phyloP scores from a whole-genome alignment of 106 monocot species.

The Gastrodia elata region DNA sequence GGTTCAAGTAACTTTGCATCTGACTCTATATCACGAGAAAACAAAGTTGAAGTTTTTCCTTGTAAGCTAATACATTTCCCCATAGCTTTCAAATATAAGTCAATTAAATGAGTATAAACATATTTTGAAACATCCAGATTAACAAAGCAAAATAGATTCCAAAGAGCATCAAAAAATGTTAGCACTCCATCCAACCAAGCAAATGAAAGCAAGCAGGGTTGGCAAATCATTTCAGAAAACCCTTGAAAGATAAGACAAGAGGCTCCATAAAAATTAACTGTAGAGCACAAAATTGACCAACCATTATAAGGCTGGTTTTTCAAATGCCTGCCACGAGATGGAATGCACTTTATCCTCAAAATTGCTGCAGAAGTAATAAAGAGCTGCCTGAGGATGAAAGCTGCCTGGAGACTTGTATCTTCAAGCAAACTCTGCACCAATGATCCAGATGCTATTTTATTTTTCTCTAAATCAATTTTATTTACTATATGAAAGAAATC shows the following conservation, averaged over 20 bases:
- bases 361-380: slow-evolving; percentile 68
- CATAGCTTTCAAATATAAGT: slow-evolving; percentile 53
- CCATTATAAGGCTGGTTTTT: slow-evolving; percentile 8
- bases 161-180: slow-evolving; percentile 58
- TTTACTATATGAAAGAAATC: slow-evolving; percentile 9
- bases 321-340: slow-evolving; percentile 5
- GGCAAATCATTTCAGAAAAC: slow-evolving; percentile 24
- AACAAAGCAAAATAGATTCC: slow-evolving; percentile 25
- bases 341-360: slow-evolving; percentile 37
- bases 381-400: slow-evolving; percentile 50
- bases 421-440: slow-evolving; percentile 31
- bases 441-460: slow-evolving; percentile 14
- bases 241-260: slow-evolving; percentile 35
- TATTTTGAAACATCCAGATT: slow-evolving; percentile 42
- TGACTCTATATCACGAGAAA: slow-evolving; percentile 53
- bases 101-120: slow-evolving; percentile 42
- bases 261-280: slow-evolving; percentile 27
- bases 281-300: slow-evolving; percentile 12
- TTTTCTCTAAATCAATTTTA: slow-evolving; percentile 23
- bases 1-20: slow-evolving; percentile 35
- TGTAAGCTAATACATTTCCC: slow-evolving; percentile 82
- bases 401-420: slow-evolving; percentile 36
- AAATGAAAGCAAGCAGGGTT: slow-evolving; percentile 24
- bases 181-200: slow-evolving; percentile 64
- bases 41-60: slow-evolving; percentile 61